Evolutionary conservation across 2,329 filamentous ascomycete genomes (phyloP).

Genomic region (Myotisia sp.): DNA sequence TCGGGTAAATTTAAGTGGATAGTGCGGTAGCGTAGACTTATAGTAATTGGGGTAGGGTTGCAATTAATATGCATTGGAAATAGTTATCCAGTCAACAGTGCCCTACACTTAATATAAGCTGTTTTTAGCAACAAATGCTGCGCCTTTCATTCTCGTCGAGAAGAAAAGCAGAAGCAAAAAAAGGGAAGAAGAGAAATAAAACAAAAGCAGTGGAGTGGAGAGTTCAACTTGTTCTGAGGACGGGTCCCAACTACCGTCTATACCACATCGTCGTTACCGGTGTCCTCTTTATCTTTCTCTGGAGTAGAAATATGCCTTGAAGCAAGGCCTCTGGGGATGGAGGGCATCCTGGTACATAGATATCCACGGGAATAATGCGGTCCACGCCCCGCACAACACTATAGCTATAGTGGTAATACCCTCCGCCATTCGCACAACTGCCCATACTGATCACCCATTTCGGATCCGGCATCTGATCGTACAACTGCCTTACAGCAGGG

Average conservation of each 20-base stretch:
- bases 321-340: conserved; percentile 40
- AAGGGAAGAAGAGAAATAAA: no score
- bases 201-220: no score
- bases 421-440: conserved; percentile 69
- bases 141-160: no score
- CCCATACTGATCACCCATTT: conserved; percentile 80
- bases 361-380: conserved; percentile 62
- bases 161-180: no score
- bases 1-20: no score
- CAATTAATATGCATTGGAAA: no score
- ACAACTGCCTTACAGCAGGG: conserved; percentile 74
- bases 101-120: no score
- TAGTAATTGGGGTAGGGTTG: no score
- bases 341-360: conserved; percentile 63
- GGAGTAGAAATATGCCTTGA: conserved; percentile 56
- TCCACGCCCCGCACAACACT: conserved; percentile 62
- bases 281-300: conserved; percentile 55
- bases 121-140: no score
- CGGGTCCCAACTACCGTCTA: conserved; percentile 34
- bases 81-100: no score
- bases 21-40: no score
- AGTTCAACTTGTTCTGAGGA: no score
- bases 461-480: conserved; percentile 91
- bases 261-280: conserved; percentile 41
- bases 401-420: conserved; percentile 81